Conservation (phyloP, 2,329 filamentous ascomycete genomes). For the Emmonsiellopsis sp. region DNA sequence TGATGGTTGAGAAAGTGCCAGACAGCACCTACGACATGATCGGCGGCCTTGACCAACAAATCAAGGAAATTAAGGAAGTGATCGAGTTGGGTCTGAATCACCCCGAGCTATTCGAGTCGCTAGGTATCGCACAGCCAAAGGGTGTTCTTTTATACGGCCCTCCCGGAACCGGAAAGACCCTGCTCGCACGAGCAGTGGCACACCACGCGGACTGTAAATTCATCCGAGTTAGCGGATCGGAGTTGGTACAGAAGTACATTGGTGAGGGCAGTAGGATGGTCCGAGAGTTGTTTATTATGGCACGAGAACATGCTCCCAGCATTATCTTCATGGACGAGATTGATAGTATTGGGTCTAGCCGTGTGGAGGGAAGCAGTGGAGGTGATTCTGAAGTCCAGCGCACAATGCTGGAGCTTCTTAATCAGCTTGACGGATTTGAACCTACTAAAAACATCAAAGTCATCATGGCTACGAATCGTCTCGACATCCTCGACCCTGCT, state of each 20-base stretch:
- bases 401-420: constrained; percentile 96
- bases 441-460: constrained; percentile 99
- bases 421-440: constrained; percentile 97
- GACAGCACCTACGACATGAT: constrained; percentile 99
- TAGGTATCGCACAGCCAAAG: constrained; percentile 96
- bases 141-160: constrained; percentile 94
- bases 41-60: constrained; percentile 94
- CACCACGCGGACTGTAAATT: constrained; percentile 99
- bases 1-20: constrained; percentile 99
- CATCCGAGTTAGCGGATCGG: constrained; percentile 90
- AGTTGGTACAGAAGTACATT: constrained; percentile 98
- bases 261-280: constrained; percentile 98
- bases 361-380: constrained; percentile 88
- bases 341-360: constrained; percentile 93
- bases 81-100: constrained; percentile 98
- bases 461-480: constrained; percentile 97
- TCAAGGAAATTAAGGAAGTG: constrained; percentile 99
- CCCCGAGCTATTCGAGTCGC: constrained; percentile 96
- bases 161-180: constrained; percentile 92
- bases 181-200: constrained; percentile 87
- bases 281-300: constrained; percentile 98
- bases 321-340: constrained; percentile 99
- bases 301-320: constrained; percentile 89
- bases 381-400: constrained; percentile 97
- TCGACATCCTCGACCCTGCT: constrained; percentile 94